Conservation (phyloP, 1,284 basidiomycete species). For the Boletus semigastroideus region DNA sequence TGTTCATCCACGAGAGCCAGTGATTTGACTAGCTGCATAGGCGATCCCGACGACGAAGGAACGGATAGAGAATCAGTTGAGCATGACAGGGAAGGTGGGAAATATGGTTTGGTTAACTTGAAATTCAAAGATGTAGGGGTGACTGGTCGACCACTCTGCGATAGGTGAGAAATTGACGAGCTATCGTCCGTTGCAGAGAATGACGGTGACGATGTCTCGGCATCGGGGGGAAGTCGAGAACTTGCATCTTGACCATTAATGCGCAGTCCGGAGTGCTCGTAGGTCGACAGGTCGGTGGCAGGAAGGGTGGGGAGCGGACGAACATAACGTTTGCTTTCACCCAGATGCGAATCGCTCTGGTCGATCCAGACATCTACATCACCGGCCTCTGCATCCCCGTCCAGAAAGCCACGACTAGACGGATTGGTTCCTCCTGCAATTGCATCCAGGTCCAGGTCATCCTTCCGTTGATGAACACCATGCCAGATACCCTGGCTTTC, state of each 20-base stretch:
- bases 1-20: conserved; percentile 26
- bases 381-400: neutral
- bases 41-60: conserved; percentile 43
- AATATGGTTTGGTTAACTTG: conserved; percentile 33
- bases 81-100: conserved; percentile 42
- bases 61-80: conserved; percentile 47
- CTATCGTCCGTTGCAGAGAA: conserved; percentile 30
- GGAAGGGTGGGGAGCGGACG: conserved; percentile 33
- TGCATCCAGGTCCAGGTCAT: conserved; percentile 7
- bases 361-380: neutral
- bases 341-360: neutral
- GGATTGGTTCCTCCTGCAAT: conserved; percentile 2
- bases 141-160: conserved; percentile 30
- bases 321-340: conserved; percentile 20
- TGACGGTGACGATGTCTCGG: conserved; percentile 26
- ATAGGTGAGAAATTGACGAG: conserved; percentile 31
- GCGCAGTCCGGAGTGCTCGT: conserved; percentile 10
- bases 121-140: conserved; percentile 42
- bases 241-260: conserved; percentile 1
- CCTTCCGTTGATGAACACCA: conserved; percentile 21
- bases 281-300: conserved; percentile 5
- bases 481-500: conserved; percentile 70
- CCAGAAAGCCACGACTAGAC: neutral
- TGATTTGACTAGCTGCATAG: conserved; percentile 31
- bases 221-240: conserved; percentile 13